These are phyloP conservation scores for Hypomontagnella monticulosa DNA, from an alignment of 495 filamentous ascomycete species.

Conservation along the genomic window DNA sequence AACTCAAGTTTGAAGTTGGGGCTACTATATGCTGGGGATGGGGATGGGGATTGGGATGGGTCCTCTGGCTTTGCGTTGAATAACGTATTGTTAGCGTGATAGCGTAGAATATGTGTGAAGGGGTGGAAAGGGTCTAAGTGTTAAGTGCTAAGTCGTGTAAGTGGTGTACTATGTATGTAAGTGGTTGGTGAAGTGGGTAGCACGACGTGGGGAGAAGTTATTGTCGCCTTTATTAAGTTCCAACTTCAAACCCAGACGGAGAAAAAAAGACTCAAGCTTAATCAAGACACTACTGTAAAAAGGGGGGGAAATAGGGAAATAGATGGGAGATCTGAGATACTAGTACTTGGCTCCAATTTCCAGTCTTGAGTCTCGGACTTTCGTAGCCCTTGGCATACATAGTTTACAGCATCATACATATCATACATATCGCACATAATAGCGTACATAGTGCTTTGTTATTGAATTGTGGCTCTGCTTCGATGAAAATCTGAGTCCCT, in stretches of 20 bases:
- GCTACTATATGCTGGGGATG: constrained; percentile 17
- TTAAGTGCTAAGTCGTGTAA: constrained; percentile 1
- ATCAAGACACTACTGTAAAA: not conserved
- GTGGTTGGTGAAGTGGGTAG: constrained; percentile 6
- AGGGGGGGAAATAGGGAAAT: no score
- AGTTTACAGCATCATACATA: constrained; percentile 10
- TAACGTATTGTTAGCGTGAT: no score
- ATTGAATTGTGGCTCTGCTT: constrained; percentile 25
- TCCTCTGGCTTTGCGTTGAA: not conserved
- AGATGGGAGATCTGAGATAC: constrained; percentile 31
- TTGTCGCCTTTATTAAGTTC: constrained; percentile 15
- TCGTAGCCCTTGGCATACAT: constrained; percentile 40
- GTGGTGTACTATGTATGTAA: constrained; percentile 10
- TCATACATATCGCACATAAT: not conserved
- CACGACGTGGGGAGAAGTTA: constrained; percentile 20
- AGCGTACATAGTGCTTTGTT: constrained; percentile 20
- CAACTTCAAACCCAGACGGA: constrained; percentile 13
- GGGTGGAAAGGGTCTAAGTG: not conserved
- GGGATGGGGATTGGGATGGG: not conserved
- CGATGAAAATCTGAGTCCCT: constrained; percentile 10
- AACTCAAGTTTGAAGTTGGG: constrained; percentile 36
- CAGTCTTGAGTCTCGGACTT: constrained; percentile 29
- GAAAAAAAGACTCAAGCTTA: constrained; percentile 19
- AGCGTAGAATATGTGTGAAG: no score
- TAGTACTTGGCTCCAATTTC: constrained; percentile 1